Conservation (phyloP, 495 filamentous ascomycete species). For the Trichocladium antarcticum region DNA sequence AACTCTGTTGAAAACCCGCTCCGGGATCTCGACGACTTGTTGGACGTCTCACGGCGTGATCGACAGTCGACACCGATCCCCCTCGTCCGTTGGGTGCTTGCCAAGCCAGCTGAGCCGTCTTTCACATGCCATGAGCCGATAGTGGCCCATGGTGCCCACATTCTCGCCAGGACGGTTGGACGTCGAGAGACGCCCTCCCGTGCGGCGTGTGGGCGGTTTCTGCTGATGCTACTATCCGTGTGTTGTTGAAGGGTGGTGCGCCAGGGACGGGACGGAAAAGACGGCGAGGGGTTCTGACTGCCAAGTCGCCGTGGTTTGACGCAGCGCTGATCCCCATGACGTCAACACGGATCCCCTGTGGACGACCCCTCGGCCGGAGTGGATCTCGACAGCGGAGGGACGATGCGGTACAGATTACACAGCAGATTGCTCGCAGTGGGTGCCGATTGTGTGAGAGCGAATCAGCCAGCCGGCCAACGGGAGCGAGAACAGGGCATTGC, state of each 20-base stretch:
- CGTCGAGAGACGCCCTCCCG: not conserved
- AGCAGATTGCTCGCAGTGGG: not conserved
- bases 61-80: no score
- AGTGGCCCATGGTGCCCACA: slow-evolving; percentile 3
- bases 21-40: no score
- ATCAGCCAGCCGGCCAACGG: not conserved
- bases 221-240: no score
- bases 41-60: no score
- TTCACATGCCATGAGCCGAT: slow-evolving; percentile 5
- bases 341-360: slow-evolving; percentile 10
- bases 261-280: slow-evolving; percentile 1
- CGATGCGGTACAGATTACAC: no score
- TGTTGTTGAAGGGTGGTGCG: not conserved
- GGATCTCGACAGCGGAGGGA: not conserved
- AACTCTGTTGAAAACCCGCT: no score
- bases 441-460: not conserved
- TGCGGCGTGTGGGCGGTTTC: no score
- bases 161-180: not conserved
- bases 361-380: slow-evolving; percentile 1
- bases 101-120: not conserved
- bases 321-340: slow-evolving; percentile 17
- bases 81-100: no score
- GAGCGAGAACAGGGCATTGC: not conserved
- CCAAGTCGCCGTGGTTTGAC: slow-evolving; percentile 12
- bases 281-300: slow-evolving; percentile 4